Evolutionary conservation across 2,329 filamentous ascomycete species (phyloP).

Genomic region (Claviceps sp.): DNA sequence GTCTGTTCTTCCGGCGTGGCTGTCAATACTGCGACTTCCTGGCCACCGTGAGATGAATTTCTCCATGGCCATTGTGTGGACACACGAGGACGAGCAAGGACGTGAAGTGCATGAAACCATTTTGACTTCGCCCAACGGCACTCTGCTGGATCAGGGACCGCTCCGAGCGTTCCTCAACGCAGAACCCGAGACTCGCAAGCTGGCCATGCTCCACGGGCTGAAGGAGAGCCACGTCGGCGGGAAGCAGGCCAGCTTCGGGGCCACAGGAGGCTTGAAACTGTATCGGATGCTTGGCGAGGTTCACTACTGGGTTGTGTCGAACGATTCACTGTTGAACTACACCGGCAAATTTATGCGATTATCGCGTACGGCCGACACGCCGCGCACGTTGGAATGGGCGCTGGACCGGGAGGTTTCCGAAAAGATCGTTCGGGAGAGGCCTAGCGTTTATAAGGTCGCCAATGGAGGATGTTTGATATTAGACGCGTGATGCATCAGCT

Average conservation of each 20-base stretch:
- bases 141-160: slow-evolving; percentile 1
- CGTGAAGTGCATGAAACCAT: slow-evolving; percentile 5
- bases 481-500: slow-evolving; percentile 1
- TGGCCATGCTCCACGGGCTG: slow-evolving; percentile 6
- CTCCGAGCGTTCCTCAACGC: slow-evolving; percentile 5
- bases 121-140: slow-evolving; percentile 5
- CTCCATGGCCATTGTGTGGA: slow-evolving; percentile 6
- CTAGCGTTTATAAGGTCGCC: neutral
- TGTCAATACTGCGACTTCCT: slow-evolving; percentile 6
- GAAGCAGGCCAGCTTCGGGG: slow-evolving; percentile 6
- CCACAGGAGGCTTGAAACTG: slow-evolving; percentile 4
- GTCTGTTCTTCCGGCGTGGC: slow-evolving; percentile 3
- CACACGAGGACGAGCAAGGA: slow-evolving; percentile 1
- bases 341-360: slow-evolving; percentile 6
- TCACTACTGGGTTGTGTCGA: slow-evolving; percentile 6
- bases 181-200: slow-evolving; percentile 5
- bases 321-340: slow-evolving; percentile 3
- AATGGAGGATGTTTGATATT: slow-evolving; percentile 6
- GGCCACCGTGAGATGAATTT: slow-evolving; percentile 8
- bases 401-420: slow-evolving; percentile 4
- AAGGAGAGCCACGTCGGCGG: slow-evolving; percentile 7
- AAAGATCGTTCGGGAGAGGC: slow-evolving; percentile 1
- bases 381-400: slow-evolving; percentile 6
- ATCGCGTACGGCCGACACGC: slow-evolving; percentile 5
- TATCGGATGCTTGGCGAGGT: slow-evolving; percentile 4